A percentile compares a stretch with the other conserved stretches of the same genome.
phyloP scores from a whole-genome alignment of 169 alveolate species.

The Eimeria zaria region DNA sequence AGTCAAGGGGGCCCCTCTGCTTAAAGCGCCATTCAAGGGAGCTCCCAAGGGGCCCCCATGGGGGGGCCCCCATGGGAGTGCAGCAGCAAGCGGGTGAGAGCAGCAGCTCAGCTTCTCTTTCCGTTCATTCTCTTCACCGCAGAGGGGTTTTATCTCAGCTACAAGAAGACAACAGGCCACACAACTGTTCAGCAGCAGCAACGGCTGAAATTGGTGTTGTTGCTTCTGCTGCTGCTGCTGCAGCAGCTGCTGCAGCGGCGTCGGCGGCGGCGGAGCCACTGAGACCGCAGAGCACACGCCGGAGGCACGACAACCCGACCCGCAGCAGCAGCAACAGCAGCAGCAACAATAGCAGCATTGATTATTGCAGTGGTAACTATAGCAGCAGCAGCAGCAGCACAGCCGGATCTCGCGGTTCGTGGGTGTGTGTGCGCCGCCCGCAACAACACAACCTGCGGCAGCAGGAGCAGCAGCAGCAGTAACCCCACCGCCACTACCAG shows the following conservation, averaged over 20 bases:
- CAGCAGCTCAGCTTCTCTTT: not conserved
- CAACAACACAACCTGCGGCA: not conserved
- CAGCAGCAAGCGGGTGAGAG: not conserved
- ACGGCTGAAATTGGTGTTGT: not conserved
- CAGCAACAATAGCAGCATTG: too few relatives aligned
- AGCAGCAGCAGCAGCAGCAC: not conserved
- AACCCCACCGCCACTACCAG: too few relatives aligned
- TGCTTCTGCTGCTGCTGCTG: too few relatives aligned
- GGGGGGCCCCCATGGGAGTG: not conserved
- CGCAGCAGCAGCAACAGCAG: constrained; percentile 1
- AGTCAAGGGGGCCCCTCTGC: not conserved
- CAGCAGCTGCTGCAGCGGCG: too few relatives aligned
- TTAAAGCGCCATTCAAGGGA: not conserved
- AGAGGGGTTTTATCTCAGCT: not conserved
- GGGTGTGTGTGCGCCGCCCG: not conserved
- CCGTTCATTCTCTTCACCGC: not conserved
- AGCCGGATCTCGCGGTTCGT: not conserved
- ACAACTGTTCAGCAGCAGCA: not conserved
- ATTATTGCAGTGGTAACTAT: not conserved
- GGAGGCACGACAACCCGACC: not conserved
- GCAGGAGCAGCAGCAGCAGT: constrained; percentile 5
- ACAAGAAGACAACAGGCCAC: not conserved
- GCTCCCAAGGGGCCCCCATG: too few relatives aligned
- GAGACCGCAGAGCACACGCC: not conserved
- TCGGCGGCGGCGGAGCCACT: not conserved